A percentile compares a stretch with the other conserved stretches of the same genome.
Evolutionary conservation across 306 rosid species (phyloP).

Genomic region (Dryas drummondii): DNA sequence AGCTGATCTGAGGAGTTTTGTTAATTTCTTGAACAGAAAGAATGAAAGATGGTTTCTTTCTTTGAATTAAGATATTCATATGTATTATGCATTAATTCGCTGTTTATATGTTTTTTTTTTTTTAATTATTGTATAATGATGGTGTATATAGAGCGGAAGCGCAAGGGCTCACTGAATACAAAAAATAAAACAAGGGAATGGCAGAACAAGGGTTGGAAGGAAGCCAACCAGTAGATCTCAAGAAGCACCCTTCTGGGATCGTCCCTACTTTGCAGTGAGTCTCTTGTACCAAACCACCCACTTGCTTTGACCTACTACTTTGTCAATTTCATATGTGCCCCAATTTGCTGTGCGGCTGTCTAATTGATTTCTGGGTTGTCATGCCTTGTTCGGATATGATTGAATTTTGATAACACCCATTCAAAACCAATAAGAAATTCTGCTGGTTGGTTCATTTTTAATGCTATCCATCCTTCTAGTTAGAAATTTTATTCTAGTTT

Average conservation of each 20-base stretch:
- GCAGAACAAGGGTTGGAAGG: constrained; percentile 87
- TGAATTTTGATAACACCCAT: neutral
- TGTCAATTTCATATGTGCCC: no score
- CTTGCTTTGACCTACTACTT: no score
- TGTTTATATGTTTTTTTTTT: neutral
- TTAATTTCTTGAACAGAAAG: no score
- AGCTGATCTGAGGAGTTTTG: no score
- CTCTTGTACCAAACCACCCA: neutral
- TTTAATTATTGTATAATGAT: neutral
- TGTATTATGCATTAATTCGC: no score
- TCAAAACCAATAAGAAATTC: neutral
- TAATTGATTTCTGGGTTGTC: neutral
- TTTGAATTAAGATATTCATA: no score
- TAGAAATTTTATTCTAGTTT: neutral
- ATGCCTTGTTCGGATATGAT: neutral
- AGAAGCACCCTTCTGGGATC: constrained; percentile 91
- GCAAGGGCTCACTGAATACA: constrained; percentile 1
- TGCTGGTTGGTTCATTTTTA: no score
- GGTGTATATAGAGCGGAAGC: neutral
- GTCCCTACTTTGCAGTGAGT: constrained; percentile 98
- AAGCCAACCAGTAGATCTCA: constrained; percentile 78
- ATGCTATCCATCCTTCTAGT: neutral
- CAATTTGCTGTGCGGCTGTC: no score
- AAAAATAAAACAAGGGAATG: constrained; percentile 37
- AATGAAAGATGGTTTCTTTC: no score